A percentile compares a stretch with the other conserved stretches of the same genome.
Evolutionary conservation across 108 stramenopile genomes (phyloP).

Genomic region (Cyclotella sp.): DNA sequence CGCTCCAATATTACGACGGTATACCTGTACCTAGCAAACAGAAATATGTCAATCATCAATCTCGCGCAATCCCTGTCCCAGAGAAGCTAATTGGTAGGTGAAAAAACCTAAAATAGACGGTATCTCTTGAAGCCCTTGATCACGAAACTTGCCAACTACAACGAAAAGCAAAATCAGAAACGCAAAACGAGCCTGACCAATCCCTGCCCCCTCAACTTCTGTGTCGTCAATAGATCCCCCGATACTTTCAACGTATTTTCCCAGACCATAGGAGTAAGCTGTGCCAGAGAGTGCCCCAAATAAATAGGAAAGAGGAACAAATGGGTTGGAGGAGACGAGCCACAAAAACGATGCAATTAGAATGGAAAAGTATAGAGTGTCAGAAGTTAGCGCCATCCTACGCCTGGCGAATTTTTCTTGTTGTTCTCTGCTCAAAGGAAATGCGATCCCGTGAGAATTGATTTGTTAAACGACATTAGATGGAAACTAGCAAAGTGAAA

Average conservation of each 20-base stretch:
- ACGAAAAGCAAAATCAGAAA: slow-evolving; percentile 84
- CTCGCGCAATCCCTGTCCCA: slow-evolving; percentile 76
- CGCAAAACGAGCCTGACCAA: slow-evolving; percentile 87
- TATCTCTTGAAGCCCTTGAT: slow-evolving; percentile 70
- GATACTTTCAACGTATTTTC: slow-evolving; percentile 83
- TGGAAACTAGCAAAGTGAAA: background rate
- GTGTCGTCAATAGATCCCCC: slow-evolving; percentile 72
- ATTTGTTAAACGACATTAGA: too few species aligned
- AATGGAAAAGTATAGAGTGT: slow-evolving; percentile 71
- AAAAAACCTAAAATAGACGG: slow-evolving; percentile 86
- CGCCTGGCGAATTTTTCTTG: slow-evolving; percentile 62
- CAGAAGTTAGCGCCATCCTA: slow-evolving; percentile 59
- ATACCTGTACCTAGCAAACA: background rate
- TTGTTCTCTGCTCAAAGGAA: slow-evolving; percentile 35
- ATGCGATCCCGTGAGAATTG: too few species aligned
- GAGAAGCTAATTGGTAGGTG: slow-evolving; percentile 82
- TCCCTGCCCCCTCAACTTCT: slow-evolving; percentile 70
- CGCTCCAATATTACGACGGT: background rate
- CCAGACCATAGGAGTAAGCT: slow-evolving; percentile 84
- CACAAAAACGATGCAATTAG: slow-evolving; percentile 74
- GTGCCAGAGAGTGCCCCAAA: slow-evolving; percentile 81
- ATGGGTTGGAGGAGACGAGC: slow-evolving; percentile 64
- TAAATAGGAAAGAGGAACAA: slow-evolving; percentile 70
- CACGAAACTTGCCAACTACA: slow-evolving; percentile 77
- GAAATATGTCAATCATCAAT: slow-evolving; percentile 49